A percentile compares a stretch with the other conserved stretches of the same genome.
phyloP scores from a whole-genome alignment of 768 basidiomycete species.

The Albatrellus ellisii region DNA sequence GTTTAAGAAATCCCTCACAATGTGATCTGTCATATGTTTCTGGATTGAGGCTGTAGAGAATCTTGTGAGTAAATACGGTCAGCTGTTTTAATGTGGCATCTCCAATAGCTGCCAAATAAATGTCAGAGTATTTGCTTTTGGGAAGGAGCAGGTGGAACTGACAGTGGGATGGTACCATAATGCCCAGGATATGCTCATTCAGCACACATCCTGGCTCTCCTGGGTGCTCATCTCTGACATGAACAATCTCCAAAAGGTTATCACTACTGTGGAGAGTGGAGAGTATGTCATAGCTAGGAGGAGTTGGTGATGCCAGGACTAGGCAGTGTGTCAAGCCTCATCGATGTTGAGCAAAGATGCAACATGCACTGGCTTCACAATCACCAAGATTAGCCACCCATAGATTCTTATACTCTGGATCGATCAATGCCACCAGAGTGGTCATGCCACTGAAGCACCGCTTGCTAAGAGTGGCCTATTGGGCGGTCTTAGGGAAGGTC shows the following conservation, averaged over 20 bases:
- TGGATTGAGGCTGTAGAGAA: constrained; percentile 24
- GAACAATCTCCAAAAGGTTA: constrained; percentile 51
- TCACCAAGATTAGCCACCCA: constrained; percentile 79
- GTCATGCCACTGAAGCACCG: constrained; percentile 79
- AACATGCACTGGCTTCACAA: constrained; percentile 56
- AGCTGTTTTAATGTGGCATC: constrained; percentile 27
- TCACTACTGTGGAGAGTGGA: constrained; percentile 60
- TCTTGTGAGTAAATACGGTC: constrained; percentile 18
- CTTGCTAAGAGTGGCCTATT: too few species aligned
- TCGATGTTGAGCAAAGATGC: neutral
- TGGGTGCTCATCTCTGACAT: constrained; percentile 52
- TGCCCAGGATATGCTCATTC: constrained; percentile 60
- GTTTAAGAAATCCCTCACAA: constrained; percentile 19
- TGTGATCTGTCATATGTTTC: constrained; percentile 16
- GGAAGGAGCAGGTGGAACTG: constrained; percentile 18
- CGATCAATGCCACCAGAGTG: constrained; percentile 60
- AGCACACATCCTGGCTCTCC: constrained; percentile 56
- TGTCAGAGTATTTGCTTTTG: neutral
- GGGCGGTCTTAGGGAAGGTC: too few species aligned
- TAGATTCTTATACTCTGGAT: constrained; percentile 55
- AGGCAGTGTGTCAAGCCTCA: constrained; percentile 3
- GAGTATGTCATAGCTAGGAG: constrained; percentile 35
- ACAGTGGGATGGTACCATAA: constrained; percentile 71
- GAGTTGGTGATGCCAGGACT: constrained; percentile 31
- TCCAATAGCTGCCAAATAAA: constrained; percentile 18